These are phyloP conservation scores for Trichosporon sp. DNA, from an alignment of 1,284 basidiomycete species.

Conservation along the genomic window DNA sequence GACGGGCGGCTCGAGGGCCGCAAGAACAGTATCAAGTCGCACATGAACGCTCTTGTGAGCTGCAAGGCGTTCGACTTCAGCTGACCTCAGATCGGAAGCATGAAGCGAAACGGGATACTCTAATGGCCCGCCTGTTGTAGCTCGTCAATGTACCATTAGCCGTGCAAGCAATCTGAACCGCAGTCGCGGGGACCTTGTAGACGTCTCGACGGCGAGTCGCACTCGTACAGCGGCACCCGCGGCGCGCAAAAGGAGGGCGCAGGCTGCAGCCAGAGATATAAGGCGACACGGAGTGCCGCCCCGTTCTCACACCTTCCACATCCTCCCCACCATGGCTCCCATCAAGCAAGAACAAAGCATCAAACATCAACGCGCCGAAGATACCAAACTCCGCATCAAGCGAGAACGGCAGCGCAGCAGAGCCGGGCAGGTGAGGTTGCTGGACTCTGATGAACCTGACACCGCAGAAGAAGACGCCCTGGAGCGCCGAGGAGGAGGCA, in stretches of 20 bases:
- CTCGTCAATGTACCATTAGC: neutral
- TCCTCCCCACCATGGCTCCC: neutral
- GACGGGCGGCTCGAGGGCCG: slow-evolving; percentile 29
- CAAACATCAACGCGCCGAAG: neutral
- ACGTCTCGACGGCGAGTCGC: too few species aligned
- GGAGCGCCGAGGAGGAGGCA: slow-evolving; percentile 28
- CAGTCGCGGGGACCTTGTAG: neutral
- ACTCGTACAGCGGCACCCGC: too few species aligned
- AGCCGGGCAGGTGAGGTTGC: neutral
- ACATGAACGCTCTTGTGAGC: slow-evolving; percentile 31
- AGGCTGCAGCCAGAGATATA: neutral
- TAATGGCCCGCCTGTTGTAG: too few species aligned
- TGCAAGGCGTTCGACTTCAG: neutral
- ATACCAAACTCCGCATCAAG: neutral
- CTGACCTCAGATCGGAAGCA: slow-evolving; percentile 10
- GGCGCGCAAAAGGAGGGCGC: neutral
- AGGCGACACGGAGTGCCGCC: neutral
- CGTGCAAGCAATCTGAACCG: neutral
- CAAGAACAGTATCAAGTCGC: slow-evolving; percentile 22
- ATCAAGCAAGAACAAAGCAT: neutral
- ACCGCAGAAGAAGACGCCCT: slow-evolving; percentile 1
- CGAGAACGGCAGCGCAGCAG: neutral
- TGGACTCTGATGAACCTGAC: neutral
- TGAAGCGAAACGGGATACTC: neutral
- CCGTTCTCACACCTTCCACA: neutral